Percentiles rank a stretch among this genome's conserved stretches.
Evolutionary conservation across 441 rosid genomes (phyloP).

Genomic region (Arabidopsis hybrid): DNA sequence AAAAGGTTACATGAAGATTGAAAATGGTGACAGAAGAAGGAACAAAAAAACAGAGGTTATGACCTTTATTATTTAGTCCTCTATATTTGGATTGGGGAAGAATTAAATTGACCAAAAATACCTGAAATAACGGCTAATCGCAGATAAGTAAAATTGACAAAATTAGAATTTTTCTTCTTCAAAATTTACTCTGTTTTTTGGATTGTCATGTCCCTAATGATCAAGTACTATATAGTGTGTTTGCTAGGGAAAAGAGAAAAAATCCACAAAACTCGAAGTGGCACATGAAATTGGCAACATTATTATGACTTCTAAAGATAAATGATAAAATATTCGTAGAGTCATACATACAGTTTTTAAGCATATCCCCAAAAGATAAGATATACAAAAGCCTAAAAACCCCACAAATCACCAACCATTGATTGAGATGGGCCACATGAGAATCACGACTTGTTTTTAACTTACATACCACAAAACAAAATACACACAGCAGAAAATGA

Average conservation of each 20-base stretch:
- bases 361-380: conserved; percentile 41
- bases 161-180: conserved; percentile 5
- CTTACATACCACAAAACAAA: conserved; percentile 42
- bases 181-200: not conserved
- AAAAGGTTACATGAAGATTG: conserved; percentile 38
- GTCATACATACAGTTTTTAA: conserved; percentile 36
- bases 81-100: conserved; percentile 26
- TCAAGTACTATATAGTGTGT: not conserved
- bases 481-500: not conserved
- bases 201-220: conserved; percentile 8
- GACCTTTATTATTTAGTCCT: conserved; percentile 25
- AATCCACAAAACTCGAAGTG: conserved; percentile 26
- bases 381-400: conserved; percentile 28
- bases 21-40: conserved; percentile 8
- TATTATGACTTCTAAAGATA: conserved; percentile 20
- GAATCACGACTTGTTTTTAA: conserved; percentile 40
- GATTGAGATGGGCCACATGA: conserved; percentile 47
- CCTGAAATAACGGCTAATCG: conserved; percentile 47
- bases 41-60: conserved; percentile 26
- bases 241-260: conserved; percentile 14
- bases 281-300: conserved; percentile 21
- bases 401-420: conserved; percentile 41
- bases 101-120: conserved; percentile 9
- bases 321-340: conserved; percentile 35
- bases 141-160: conserved; percentile 20